Conservation (phyloP, 805 yeast genomes). For the Komagataella ulmi region DNA sequence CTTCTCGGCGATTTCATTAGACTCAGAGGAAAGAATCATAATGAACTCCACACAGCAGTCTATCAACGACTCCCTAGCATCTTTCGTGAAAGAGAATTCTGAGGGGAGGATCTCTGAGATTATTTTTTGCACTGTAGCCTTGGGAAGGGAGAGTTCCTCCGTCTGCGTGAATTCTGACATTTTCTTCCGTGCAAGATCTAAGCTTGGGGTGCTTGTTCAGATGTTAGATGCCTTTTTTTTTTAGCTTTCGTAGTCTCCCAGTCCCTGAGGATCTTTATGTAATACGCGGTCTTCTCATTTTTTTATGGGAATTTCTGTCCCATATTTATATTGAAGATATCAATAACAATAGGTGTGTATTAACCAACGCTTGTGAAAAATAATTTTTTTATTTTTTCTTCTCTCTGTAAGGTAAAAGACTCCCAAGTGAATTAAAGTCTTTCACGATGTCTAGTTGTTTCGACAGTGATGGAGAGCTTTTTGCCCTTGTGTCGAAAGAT, state of each 20-base stretch:
- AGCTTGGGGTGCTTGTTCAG: not conserved
- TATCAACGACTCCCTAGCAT: constrained; percentile 87
- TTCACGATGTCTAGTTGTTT: not conserved
- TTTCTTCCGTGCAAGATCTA: not conserved
- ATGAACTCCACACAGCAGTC: constrained; percentile 95
- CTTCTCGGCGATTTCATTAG: constrained; percentile 91
- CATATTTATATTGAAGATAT: not conserved
- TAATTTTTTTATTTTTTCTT: no score
- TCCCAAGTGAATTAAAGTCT: constrained; percentile 11
- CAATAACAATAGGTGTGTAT: constrained; percentile 11
- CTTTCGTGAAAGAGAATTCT: constrained; percentile 83
- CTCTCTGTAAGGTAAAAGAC: not conserved
- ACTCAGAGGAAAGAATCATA: constrained; percentile 86
- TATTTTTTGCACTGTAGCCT: constrained; percentile 92
- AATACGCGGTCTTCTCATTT: not conserved
- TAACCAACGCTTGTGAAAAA: not conserved
- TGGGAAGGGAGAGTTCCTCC: constrained; percentile 23
- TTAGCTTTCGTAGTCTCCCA: not conserved
- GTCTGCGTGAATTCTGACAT: not conserved
- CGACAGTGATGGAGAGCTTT: not conserved
- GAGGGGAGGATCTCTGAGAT: constrained; percentile 79
- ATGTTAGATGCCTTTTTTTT: not conserved
- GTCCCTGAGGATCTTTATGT: not conserved
- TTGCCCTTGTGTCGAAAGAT: not conserved
- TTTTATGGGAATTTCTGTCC: not conserved